Conservation (phyloP, 768 basidiomycete genomes). For the Tylopilus rubrobrunneus region DNA sequence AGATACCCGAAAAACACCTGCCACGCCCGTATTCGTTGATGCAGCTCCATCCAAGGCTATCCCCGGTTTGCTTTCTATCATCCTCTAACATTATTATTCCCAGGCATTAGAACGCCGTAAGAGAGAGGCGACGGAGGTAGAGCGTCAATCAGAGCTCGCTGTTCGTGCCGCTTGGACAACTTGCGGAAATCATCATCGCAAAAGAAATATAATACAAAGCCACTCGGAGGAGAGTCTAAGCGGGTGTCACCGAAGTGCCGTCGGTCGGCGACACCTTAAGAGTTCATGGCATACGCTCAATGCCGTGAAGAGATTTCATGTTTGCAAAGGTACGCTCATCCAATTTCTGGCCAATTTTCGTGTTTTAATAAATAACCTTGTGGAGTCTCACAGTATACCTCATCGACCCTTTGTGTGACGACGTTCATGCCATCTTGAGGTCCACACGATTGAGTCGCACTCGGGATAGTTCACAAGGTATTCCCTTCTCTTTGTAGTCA, state of each 20-base stretch:
- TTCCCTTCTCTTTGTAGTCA: background rate
- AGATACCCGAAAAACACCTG: too few species aligned
- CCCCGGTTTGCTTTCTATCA: too few species aligned
- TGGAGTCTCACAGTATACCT: constrained; percentile 62
- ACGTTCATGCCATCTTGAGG: constrained; percentile 57
- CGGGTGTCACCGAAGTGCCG: constrained; percentile 67
- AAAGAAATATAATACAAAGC: constrained; percentile 46
- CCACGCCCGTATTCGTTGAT: too few species aligned
- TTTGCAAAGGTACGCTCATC: constrained; percentile 50
- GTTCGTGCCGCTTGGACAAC: constrained; percentile 55
- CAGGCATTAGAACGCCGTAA: constrained; percentile 41
- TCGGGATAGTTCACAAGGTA: constrained; percentile 64
- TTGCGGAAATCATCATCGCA: constrained; percentile 45
- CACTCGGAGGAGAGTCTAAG: constrained; percentile 60
- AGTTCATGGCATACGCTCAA: constrained; percentile 53
- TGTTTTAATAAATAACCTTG: background rate
- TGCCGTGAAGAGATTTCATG: constrained; percentile 69
- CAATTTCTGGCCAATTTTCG: background rate
- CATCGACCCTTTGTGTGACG: constrained; percentile 74
- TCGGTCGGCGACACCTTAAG: constrained; percentile 46
- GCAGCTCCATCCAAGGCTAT: too few species aligned
- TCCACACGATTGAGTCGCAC: constrained; percentile 63
- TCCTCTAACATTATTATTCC: background rate
- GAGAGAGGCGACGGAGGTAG: constrained; percentile 54
- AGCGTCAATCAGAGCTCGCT: constrained; percentile 46